Evolutionary conservation across 495 filamentous ascomycete genomes (phyloP).

Genomic region (Viridothelium virens): DNA sequence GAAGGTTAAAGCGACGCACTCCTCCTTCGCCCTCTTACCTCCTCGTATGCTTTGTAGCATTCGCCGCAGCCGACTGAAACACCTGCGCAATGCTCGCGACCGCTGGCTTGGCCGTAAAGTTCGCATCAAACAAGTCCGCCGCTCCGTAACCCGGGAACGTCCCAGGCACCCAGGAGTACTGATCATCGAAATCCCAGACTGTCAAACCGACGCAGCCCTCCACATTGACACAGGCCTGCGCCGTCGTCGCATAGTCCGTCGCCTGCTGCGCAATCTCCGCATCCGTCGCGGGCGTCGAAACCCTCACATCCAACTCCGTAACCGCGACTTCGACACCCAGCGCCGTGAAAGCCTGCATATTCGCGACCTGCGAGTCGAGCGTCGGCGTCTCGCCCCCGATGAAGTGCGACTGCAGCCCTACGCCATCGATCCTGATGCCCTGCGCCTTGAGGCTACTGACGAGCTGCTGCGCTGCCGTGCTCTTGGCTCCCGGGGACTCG

Average conservation of each 20-base stretch:
- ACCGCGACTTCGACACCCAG: conserved; percentile 51
- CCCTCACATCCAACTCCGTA: conserved; percentile 55
- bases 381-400: conserved; percentile 45
- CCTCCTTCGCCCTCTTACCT: background rate
- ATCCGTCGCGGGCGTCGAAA: conserved; percentile 33
- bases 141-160: conserved; percentile 29
- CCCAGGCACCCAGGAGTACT: conserved; percentile 31
- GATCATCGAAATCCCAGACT: conserved; percentile 57
- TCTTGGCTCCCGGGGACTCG: conserved; percentile 48
- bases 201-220: conserved; percentile 60
- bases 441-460: conserved; percentile 42
- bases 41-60: background rate
- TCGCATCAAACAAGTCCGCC: conserved; percentile 23
- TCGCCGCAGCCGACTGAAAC: conserved; percentile 15
- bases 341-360: conserved; percentile 40
- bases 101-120: conserved; percentile 25
- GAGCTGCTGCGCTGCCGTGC: conserved; percentile 39
- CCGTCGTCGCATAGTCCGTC: conserved; percentile 49
- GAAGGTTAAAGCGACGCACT: background rate
- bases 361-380: conserved; percentile 33
- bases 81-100: conserved; percentile 19
- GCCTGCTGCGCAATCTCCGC: conserved; percentile 49
- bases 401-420: conserved; percentile 54
- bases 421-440: conserved; percentile 51
- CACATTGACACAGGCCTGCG: conserved; percentile 52